A percentile compares a stretch with the other conserved stretches of the same genome.
These are phyloP conservation scores for Beta lomatogona DNA, from an alignment of 179 eudicot species.

Conservation along the genomic window DNA sequence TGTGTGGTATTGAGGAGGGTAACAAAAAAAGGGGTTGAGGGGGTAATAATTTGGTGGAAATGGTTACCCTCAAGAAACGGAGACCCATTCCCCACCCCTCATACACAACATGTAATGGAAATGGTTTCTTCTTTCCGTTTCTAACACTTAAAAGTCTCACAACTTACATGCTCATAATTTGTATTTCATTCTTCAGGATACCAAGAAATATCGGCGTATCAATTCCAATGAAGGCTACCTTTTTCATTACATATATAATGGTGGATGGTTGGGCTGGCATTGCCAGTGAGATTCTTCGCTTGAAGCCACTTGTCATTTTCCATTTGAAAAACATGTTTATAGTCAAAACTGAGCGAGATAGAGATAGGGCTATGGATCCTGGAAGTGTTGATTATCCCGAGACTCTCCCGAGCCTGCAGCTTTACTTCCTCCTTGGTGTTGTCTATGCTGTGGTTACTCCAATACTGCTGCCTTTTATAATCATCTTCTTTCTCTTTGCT, in stretches of 20 bases:
- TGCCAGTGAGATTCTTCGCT: slow-evolving; percentile 83
- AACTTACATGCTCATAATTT: background rate
- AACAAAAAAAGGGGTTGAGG: no score
- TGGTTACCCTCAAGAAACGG: no score
- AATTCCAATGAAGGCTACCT: slow-evolving; percentile 95
- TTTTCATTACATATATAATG: slow-evolving; percentile 96
- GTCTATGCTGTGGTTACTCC: slow-evolving; percentile 95
- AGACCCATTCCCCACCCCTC: no score
- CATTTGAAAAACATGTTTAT: slow-evolving; percentile 85
- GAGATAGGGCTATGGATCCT: slow-evolving; percentile 88
- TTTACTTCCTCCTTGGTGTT: slow-evolving; percentile 86
- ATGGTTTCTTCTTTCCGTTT: no score
- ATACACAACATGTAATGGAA: no score
- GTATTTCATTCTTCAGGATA: slow-evolving; percentile 51
- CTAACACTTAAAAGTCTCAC: no score
- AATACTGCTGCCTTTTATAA: slow-evolving; percentile 80
- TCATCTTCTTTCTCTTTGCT: slow-evolving; percentile 83
- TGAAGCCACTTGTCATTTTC: slow-evolving; percentile 77
- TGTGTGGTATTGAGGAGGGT: no score
- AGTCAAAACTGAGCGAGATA: slow-evolving; percentile 90
- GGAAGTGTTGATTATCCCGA: slow-evolving; percentile 72
- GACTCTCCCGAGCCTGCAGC: slow-evolving; percentile 72
- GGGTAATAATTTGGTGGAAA: no score
- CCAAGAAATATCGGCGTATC: slow-evolving; percentile 92
- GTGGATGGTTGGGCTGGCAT: slow-evolving; percentile 98